Evolutionary conservation across 2,329 filamentous ascomycete species (phyloP).

Genomic region (Plectosphaerella sp.): DNA sequence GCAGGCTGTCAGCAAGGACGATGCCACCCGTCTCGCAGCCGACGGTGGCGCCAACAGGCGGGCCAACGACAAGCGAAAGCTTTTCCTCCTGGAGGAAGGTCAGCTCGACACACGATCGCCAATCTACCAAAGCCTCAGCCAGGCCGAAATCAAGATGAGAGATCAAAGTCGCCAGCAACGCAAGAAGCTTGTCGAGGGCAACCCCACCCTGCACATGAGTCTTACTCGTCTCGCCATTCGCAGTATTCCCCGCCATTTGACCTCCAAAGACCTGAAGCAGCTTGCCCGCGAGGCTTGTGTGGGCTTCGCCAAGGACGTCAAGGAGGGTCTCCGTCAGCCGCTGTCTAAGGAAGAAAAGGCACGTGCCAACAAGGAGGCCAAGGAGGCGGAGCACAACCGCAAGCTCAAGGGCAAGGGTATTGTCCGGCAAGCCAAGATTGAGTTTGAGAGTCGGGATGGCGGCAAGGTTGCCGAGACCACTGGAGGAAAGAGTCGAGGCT

Average conservation of each 20-base stretch:
- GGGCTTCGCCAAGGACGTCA: conserved; percentile 88
- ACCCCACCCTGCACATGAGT: conserved; percentile 83
- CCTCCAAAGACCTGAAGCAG: conserved; percentile 83
- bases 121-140: conserved; percentile 70
- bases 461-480: conserved; percentile 74
- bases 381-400: conserved; percentile 72
- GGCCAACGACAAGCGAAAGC: conserved; percentile 82
- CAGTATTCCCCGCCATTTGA: conserved; percentile 81
- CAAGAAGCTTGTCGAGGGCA: conserved; percentile 84
- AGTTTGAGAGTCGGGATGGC: conserved; percentile 84
- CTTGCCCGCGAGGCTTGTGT: conserved; percentile 90
- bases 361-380: conserved; percentile 75
- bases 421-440: conserved; percentile 88
- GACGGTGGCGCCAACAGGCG: conserved; percentile 59
- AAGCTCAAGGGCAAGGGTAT: conserved; percentile 81
- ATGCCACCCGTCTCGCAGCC: conserved; percentile 72
- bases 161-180: conserved; percentile 84
- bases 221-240: conserved; percentile 86
- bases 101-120: conserved; percentile 73
- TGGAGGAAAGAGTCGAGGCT: conserved; percentile 82
- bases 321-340: conserved; percentile 66
- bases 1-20: conserved; percentile 77
- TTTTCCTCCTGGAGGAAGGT: conserved; percentile 86
- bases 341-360: conserved; percentile 86
- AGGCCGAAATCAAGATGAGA: conserved; percentile 79